Evolutionary conservation across 208 protist genomes (phyloP), one percentile per base, ranked within the genome.

Genomic region (Strigomonas oncopelti): DNA sequence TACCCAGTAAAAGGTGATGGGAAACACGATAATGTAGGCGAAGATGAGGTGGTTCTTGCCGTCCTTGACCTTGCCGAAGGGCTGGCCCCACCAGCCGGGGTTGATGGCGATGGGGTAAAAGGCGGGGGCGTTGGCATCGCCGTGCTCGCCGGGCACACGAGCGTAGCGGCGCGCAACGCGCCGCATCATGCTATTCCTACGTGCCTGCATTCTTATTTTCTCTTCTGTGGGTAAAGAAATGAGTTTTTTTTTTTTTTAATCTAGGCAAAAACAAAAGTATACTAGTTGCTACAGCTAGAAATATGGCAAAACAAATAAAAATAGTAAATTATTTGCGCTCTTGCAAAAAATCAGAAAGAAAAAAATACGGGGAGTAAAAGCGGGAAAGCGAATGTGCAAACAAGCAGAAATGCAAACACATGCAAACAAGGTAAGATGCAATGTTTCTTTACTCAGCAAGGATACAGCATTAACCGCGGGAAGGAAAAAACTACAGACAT

Each of bases 61-160:
- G 61, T 95, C 87, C 73, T 88, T 91, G 25, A 93, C 85, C 72
- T 96, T 96, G 22, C 71, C 90, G 58, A 90, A 96, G 42, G 90
- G 90, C 71, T 90, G 84, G 1, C 90, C 90, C 87, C 87, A 96
- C 87, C 84, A 91, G 48, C 84, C 82, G 27, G 87, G 87, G 78
- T 91, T 92, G 74, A 96, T 96, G 53, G 87, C 74, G 31, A 96
- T 82, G 29, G 90, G 90, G 64, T 86, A 96, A 71, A 96, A 96
- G n/a, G 90, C 80, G 14, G 90, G 88, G 4, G 76, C 70, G 38
- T 71, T 82, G 32, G 53, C 85, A 53, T 93, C 85, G 29, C 90
- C 87, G 75, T 96, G 87, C 75, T 96, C 80, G 57, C 87, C 90
- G 42, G 87, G 87, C 36, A 96, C 86, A 77, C 90, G 87, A 9